Base-by-base conservation (phyloP, 2,329 filamentous ascomycete genomes). In the Calonectria henricotiae region DNA sequence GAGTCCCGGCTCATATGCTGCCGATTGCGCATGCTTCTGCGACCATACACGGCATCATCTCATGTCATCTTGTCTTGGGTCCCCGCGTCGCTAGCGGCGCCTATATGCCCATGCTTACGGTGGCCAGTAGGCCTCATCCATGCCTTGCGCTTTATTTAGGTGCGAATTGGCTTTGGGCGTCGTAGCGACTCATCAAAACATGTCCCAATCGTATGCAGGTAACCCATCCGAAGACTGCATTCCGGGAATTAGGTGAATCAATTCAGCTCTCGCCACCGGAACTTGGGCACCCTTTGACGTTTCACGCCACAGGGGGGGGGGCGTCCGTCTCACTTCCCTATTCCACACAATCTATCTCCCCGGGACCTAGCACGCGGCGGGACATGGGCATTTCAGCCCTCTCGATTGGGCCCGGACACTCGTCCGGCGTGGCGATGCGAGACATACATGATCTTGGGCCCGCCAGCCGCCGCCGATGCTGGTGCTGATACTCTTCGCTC, bases 361-460 rank as follows among this genome's bases (percentile, higher is more conserved):
- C 37, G 55, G 37, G 23, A 61, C 68, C 65, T 46, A 69, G 46
- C 65, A 65, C 62, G 35, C 51, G 51, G 64, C 67, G 47, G 68
- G 61, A 65, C 62, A 75, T 73, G 67, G 68, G 67, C 62, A 35
- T 51, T 65, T 65, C 65, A 46, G 37, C 54, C 44, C 46, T 55
- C 51, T 69, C 46, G 37, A 75, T 75, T 73, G 71, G 71, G 55
- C 51, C 65, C 68, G 32, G 41, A n/a, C 62, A 32, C 25, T 67
- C 49, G 62, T 44, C 54, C 67, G 64, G 64, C 61, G 64, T 69
- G 43, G 68, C 65, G 71, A 72, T 54, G 62, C 66, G 71, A 76
- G 75, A 77, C 75, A 77, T 70, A 68, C 67, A 62, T 62, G 49
- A 35, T 37, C 41, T 43, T 30, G 47, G 64, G 41, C 13, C 49